Percentiles rank a stretch among this genome's conserved stretches.
These are phyloP conservation scores for Pichia sporocuriosa DNA, from an alignment of 805 yeast genomes.

Conservation along the genomic window DNA sequence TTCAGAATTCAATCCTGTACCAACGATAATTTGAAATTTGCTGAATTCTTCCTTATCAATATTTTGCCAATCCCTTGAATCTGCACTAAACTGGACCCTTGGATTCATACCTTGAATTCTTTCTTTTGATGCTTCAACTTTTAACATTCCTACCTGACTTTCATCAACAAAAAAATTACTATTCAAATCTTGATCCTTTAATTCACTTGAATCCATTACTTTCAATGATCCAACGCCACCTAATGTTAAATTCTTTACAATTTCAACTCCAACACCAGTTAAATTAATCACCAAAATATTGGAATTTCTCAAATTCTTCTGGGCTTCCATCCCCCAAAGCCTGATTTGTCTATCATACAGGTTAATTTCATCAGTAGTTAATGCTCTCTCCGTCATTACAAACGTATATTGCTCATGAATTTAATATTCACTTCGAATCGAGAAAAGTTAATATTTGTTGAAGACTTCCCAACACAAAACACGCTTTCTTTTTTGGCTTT, in stretches of 20 bases:
- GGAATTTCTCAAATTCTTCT: conserved; percentile 65
- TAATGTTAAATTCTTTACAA: conserved; percentile 74
- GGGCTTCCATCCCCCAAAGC: conserved; percentile 95
- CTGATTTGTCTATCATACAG: conserved; percentile 92
- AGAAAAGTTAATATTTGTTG: too few species aligned
- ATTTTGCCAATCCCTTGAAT: conserved; percentile 11
- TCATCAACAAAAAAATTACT: conserved; percentile 67
- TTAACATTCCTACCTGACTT: conserved; percentile 46
- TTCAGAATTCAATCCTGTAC: conserved; percentile 50
- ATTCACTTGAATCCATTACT: conserved; percentile 52
- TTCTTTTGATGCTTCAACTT: conserved; percentile 47
- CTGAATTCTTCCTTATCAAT: conserved; percentile 35
- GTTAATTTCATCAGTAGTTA: conserved; percentile 66
- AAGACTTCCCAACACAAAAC: too few species aligned
- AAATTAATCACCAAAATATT: conserved; percentile 62
- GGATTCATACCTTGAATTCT: conserved; percentile 72
- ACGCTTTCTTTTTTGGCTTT: too few species aligned
- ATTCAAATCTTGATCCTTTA: conserved; percentile 55
- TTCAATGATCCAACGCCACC: conserved; percentile 82
- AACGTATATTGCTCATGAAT: too few species aligned
- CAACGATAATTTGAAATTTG: conserved; percentile 64
- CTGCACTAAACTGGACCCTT: conserved; percentile 48
- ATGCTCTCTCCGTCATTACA: conserved; percentile 1
- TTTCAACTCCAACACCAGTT: conserved; percentile 75
- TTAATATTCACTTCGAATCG: too few species aligned